Base-by-base conservation (phyloP, 495 filamentous ascomycete genomes). In the Talaromyces nanjingensis region DNA sequence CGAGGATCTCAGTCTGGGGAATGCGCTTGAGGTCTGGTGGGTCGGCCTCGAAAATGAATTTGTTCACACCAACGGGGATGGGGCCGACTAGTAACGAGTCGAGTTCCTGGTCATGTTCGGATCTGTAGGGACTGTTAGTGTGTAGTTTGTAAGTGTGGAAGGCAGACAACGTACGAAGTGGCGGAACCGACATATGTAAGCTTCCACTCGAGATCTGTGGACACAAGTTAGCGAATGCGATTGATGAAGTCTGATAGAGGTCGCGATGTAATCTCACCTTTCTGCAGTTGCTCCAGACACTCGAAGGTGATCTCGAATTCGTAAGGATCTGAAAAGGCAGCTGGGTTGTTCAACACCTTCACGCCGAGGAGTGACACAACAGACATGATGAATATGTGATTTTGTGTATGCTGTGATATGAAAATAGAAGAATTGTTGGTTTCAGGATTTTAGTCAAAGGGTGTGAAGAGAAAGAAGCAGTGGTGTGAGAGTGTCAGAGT, bases 251-350 rank as follows among this genome's bases (percentile, higher is more conserved):
- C 22, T 52, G 11, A n/a, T 34, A 64, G 55, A 61, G 42, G 3
- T 56, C 6, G 53, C 24, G 16, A 14, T 29, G 27, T n/a, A 6
- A 6, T 66, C 71, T 61, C 73, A 93, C 93, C 93, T 77, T 97
- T 96, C 73, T 93, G 90, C 25, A 98, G 84, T 61, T 84, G 80
- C 79, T 98, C 94, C 18, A 98, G 85, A 72, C 93, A 97, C 77
- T 98, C 96, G 65, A 98, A 98, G 24, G 94, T 98, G 74, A 98
- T 98, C 75, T 98, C 96, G 62, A 98, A 96, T 74, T 92, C 85
- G 73, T 98, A 98, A 33, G 91, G 84, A 66, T 89, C 89, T 59
- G 83, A 86, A 79, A 98, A 97, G 59, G 87, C 82, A 65, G 94
- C 93, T 65, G 94, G 94, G 78, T 98, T 98, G 84, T 98, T 98